phyloP scores from a whole-genome alignment of 139 green algal species.

The Astrephomene gubernaculifera region DNA sequence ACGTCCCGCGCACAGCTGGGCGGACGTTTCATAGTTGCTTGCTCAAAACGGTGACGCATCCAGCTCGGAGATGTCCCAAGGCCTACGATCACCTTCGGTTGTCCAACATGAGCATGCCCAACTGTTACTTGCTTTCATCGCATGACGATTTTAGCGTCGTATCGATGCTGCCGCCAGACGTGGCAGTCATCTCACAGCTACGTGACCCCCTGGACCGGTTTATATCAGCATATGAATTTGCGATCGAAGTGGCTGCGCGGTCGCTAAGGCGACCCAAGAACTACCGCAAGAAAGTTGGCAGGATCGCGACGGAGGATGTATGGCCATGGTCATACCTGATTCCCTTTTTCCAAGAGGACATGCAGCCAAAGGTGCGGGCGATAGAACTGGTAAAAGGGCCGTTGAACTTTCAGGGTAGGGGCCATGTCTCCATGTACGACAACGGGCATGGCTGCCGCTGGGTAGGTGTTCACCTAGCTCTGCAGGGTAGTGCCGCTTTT shows the following conservation, averaged over 20 bases:
- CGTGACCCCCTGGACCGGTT: constrained; percentile 87
- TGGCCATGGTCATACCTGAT: constrained; percentile 95
- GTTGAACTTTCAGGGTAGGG: no score
- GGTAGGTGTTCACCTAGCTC: no score
- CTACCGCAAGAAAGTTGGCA: constrained; percentile 47
- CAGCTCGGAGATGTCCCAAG: constrained; percentile 70
- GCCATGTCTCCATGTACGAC: no score
- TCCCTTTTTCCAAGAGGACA: constrained; percentile 77
- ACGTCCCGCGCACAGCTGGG: constrained; percentile 93
- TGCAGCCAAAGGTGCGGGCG: constrained; percentile 42
- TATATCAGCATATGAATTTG: constrained; percentile 93
- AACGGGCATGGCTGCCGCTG: no score
- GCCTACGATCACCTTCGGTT: constrained; percentile 90
- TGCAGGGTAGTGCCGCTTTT: no score
- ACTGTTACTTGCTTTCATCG: constrained; percentile 82
- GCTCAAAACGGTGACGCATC: constrained; percentile 72
- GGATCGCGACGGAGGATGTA: constrained; percentile 83
- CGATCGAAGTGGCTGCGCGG: constrained; percentile 59
- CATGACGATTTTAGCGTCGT: constrained; percentile 94
- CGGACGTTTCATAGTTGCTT: constrained; percentile 91
- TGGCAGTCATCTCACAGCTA: constrained; percentile 72
- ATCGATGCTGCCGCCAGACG: constrained; percentile 62
- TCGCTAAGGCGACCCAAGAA: constrained; percentile 42
- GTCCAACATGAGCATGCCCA: constrained; percentile 58
- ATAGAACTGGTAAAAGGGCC: no score